Evolutionary conservation across 2,329 filamentous ascomycete species (phyloP).

Genomic region (Calonectria montana): DNA sequence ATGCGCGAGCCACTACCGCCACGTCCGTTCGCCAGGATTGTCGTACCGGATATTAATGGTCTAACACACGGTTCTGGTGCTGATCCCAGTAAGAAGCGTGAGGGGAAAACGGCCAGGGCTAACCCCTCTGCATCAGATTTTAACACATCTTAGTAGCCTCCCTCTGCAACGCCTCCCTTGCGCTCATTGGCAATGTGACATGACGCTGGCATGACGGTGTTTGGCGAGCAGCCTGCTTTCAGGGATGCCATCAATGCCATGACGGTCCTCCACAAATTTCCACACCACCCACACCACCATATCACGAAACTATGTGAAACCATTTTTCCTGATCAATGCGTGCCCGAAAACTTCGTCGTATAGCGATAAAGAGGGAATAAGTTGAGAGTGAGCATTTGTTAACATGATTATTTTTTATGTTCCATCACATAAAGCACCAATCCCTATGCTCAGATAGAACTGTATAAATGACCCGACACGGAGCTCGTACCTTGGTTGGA

Average conservation of each 20-base stretch:
- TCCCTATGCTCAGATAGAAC: not conserved
- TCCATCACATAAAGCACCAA: not conserved
- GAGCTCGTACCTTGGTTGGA: not conserved
- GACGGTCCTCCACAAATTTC: conserved; percentile 19
- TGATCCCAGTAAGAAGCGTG: not conserved
- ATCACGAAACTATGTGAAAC: conserved; percentile 8
- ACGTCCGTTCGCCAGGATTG: not conserved
- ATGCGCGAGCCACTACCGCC: not conserved
- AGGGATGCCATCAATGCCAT: conserved; percentile 30
- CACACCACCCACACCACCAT: conserved; percentile 18
- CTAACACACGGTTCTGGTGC: not conserved
- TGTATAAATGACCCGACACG: not conserved
- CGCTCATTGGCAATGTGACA: conserved; percentile 25
- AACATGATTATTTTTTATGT: not conserved
- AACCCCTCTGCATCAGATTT: not conserved
- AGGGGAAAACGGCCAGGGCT: not conserved
- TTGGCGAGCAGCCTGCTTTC: conserved; percentile 17
- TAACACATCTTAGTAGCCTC: not conserved
- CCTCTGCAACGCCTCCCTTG: conserved; percentile 28
- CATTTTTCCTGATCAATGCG: conserved; percentile 10
- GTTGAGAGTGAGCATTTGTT: not conserved
- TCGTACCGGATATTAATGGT: not conserved
- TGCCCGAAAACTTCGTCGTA: not conserved
- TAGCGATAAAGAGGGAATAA: not conserved
- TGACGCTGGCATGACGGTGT: conserved; percentile 40